Conservation (phyloP, 441 rosid species). For the Omphalea diandra region DNA sequence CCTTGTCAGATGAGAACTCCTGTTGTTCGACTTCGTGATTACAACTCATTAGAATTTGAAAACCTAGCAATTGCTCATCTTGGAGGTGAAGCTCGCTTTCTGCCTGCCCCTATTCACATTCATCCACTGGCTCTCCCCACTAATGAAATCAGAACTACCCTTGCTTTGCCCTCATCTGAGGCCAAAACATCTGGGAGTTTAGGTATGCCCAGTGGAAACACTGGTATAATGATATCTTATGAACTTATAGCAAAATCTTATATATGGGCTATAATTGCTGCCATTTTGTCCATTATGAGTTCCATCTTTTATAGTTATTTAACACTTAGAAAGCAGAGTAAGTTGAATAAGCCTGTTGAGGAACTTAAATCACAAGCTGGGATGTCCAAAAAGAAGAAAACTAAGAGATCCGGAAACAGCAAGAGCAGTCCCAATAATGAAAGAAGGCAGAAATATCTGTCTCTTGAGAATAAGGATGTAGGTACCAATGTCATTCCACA, state of each 20-base stretch:
- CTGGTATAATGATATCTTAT: constrained; percentile 22
- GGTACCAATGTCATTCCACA: constrained; percentile 28
- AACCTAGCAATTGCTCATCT: constrained; percentile 25
- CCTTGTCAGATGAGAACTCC: constrained; percentile 53
- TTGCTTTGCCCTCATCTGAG: constrained; percentile 55
- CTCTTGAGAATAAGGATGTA: constrained; percentile 29
- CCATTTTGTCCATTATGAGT: constrained; percentile 38
- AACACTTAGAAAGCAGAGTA: constrained; percentile 30
- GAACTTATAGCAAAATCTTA: constrained; percentile 24
- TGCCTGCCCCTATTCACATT: constrained; percentile 37
- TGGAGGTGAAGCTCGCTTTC: constrained; percentile 37
- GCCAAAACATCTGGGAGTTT: constrained; percentile 28
- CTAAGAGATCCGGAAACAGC: constrained; percentile 49
- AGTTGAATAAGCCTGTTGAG: constrained; percentile 40
- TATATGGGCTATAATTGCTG: constrained; percentile 26
- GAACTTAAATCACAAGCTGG: constrained; percentile 35
- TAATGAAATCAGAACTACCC: constrained; percentile 31
- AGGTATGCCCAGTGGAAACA: constrained; percentile 30
- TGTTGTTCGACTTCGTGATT: constrained; percentile 55
- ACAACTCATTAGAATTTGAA: constrained; percentile 39
- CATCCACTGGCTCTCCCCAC: constrained; percentile 48
- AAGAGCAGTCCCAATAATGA: constrained; percentile 42
- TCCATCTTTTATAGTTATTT: constrained; percentile 26
- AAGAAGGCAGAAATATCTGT: constrained; percentile 28
- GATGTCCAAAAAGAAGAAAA: constrained; percentile 59